A percentile compares a stretch with the other conserved stretches of the same genome.
These are phyloP conservation scores for Talaromyces liani DNA, from an alignment of 495 filamentous ascomycete genomes.

Conservation along the genomic window DNA sequence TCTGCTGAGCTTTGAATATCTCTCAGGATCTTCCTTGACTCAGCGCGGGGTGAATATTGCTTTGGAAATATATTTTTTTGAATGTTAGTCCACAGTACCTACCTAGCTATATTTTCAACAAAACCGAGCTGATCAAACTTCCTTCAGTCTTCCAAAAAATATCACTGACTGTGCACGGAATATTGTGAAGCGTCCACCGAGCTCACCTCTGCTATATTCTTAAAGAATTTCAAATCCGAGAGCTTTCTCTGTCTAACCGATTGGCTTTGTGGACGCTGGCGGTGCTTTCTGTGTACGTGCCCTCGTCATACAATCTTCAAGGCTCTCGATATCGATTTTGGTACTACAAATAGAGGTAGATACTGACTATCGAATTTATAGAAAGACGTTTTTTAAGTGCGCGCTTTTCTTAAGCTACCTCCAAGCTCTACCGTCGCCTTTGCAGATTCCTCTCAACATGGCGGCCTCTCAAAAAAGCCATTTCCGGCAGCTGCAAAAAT, in stretches of 20 bases:
- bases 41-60: background rate
- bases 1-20: background rate
- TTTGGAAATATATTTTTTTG: background rate
- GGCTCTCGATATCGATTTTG: background rate
- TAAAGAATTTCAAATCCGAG: background rate
- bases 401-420: background rate
- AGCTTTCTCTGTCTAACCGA: background rate
- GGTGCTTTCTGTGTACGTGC: background rate
- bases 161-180: background rate
- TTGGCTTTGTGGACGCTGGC: background rate
- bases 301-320: background rate
- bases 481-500: constrained; percentile 78
- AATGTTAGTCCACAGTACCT: background rate
- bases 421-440: background rate
- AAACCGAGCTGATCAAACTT: background rate
- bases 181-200: background rate
- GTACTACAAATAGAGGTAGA: background rate
- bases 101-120: background rate
- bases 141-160: background rate
- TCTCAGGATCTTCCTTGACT: background rate
- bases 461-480: constrained; percentile 34
- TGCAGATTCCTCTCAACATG: constrained; percentile 21
- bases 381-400: background rate
- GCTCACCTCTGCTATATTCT: background rate
- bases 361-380: background rate